Evolutionary conservation across 1,139 yeast species (phyloP).

Genomic region (Protomyces inundatus): DNA sequence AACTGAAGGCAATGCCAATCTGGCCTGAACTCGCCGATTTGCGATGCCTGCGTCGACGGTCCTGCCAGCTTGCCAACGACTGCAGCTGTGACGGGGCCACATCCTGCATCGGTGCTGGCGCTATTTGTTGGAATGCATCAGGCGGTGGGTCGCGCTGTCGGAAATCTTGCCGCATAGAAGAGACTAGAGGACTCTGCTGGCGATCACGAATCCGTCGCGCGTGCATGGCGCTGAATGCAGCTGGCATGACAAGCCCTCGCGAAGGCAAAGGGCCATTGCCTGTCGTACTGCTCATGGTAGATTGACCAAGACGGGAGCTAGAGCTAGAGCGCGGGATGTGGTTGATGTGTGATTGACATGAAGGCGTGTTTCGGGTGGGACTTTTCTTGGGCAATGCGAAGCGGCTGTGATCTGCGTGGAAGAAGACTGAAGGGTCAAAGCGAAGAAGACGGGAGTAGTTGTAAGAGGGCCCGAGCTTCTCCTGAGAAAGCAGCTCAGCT

Average conservation of each 20-base stretch:
- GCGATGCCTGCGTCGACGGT: neutral
- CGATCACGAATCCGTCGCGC: neutral
- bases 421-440: too few relatives aligned
- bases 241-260: neutral
- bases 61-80: neutral
- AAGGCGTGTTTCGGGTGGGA: neutral
- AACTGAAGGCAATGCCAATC: constrained; percentile 12
- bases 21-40: neutral
- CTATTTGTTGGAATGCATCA: neutral
- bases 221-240: neutral
- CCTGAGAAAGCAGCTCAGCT: too few relatives aligned
- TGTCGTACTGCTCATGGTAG: neutral
- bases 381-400: too few relatives aligned
- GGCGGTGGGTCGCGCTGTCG: neutral
- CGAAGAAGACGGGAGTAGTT: too few relatives aligned
- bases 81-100: too few relatives aligned
- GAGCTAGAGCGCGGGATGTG: neutral
- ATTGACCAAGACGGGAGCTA: neutral
- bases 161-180: too few relatives aligned
- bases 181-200: neutral
- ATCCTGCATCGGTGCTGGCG: neutral
- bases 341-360: neutral
- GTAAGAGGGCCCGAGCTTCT: too few relatives aligned
- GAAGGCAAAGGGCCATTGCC: neutral
- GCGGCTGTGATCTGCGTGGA: too few relatives aligned